Conservation (phyloP, 345 rosid species). For the Corymbia maculata region DNA sequence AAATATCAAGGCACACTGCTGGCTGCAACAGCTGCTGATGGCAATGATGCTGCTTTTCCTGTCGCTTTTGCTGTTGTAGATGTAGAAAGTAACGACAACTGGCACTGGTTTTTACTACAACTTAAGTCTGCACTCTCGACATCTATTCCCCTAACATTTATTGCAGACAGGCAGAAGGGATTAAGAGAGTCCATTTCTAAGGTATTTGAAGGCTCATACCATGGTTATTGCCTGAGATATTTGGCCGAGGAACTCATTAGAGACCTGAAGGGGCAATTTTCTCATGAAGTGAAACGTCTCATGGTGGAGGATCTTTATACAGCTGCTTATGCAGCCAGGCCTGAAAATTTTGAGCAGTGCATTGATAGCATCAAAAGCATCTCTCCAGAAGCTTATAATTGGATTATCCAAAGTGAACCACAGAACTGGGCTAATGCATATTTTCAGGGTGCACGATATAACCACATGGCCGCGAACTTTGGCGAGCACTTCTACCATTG, state of each 20-base stretch:
- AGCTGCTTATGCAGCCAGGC: constrained; percentile 61
- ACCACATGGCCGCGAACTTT: constrained; percentile 72
- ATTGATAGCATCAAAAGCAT: constrained; percentile 69
- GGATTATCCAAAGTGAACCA: constrained; percentile 80
- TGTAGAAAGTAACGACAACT: constrained; percentile 66
- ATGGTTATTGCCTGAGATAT: constrained; percentile 65
- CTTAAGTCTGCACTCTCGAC: constrained; percentile 55
- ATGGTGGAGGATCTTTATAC: constrained; percentile 68
- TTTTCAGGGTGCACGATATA: constrained; percentile 78
- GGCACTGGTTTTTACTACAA: constrained; percentile 93
- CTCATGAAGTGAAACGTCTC: constrained; percentile 78
- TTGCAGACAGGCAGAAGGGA: constrained; percentile 77
- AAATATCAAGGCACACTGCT: constrained; percentile 85
- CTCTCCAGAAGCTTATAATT: constrained; percentile 69
- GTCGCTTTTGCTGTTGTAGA: constrained; percentile 83
- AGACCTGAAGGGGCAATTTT: constrained; percentile 83
- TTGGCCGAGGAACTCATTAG: constrained; percentile 61
- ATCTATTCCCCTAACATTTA: constrained; percentile 60
- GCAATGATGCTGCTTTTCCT: constrained; percentile 71
- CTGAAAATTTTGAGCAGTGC: constrained; percentile 51
- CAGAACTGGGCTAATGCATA: constrained; percentile 88
- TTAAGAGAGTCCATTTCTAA: constrained; percentile 57
- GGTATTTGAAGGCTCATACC: constrained; percentile 55
- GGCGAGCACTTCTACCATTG: constrained; percentile 79
- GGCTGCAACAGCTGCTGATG: constrained; percentile 88